These are phyloP conservation scores for Emericellopsis terricola DNA, from an alignment of 495 filamentous ascomycete genomes.

Conservation along the genomic window DNA sequence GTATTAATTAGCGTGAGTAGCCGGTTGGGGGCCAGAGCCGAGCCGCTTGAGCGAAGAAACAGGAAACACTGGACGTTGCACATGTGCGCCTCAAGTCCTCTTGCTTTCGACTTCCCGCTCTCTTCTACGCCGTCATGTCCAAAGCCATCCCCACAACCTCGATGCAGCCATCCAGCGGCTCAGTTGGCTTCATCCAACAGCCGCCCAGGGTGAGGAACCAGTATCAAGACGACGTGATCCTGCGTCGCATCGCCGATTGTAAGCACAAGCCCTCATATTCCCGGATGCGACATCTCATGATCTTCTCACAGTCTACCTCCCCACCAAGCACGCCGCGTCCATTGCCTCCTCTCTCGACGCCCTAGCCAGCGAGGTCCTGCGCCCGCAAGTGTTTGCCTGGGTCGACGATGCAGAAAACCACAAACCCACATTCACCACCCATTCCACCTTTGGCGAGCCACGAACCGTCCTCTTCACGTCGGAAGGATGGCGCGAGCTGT, in stretches of 20 bases:
- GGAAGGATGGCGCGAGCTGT: constrained; percentile 38
- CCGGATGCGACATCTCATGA: not conserved
- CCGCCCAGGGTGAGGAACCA: constrained; percentile 26
- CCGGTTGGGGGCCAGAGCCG: too few species aligned
- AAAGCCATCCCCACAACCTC: not conserved
- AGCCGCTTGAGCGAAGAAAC: too few species aligned
- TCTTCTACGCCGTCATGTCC: too few species aligned
- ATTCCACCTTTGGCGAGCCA: constrained; percentile 31
- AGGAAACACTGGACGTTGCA: too few species aligned
- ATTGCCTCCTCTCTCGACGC: constrained; percentile 19
- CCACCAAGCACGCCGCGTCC: constrained; percentile 12
- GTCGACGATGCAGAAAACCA: constrained; percentile 41
- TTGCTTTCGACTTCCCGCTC: too few species aligned
- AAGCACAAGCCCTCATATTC: not conserved
- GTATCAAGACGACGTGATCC: constrained; percentile 25
- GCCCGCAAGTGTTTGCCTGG: constrained; percentile 25
- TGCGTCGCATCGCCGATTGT: constrained; percentile 17
- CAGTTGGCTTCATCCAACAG: constrained; percentile 30
- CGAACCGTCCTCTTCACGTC: constrained; percentile 29
- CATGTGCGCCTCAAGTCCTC: too few species aligned
- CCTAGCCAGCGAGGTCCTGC: constrained; percentile 28
- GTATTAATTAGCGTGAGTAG: too few species aligned
- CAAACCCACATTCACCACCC: constrained; percentile 31
- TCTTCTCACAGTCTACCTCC: constrained; percentile 24
- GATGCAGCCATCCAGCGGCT: constrained; percentile 26